Evolutionary conservation across 192 early-diverging fungal species (phyloP).

Genomic region (Coemansia umbellata): DNA sequence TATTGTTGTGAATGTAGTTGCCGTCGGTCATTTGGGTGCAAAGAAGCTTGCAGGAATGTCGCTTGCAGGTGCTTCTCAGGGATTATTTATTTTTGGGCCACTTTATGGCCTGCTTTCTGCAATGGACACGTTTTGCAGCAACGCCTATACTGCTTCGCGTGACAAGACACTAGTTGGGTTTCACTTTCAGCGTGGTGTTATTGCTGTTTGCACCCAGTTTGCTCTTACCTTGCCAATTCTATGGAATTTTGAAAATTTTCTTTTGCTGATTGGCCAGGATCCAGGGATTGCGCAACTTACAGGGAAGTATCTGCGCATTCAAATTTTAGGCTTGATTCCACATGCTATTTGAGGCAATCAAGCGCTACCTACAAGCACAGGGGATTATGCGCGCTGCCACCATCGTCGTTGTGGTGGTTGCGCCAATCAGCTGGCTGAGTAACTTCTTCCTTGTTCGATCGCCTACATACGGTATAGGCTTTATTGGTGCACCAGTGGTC

Average conservation of each 20-base stretch:
- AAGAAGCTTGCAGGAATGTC: conserved; percentile 60
- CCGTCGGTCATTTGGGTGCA: conserved; percentile 56
- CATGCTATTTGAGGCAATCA: conserved; percentile 73
- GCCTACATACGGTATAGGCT: conserved; percentile 60
- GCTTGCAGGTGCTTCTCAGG: conserved; percentile 55
- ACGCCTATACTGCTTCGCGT: conserved; percentile 58
- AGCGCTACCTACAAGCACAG: conserved; percentile 81
- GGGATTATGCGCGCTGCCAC: conserved; percentile 77
- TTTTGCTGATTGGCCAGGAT: conserved; percentile 69
- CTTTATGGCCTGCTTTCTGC: conserved; percentile 61
- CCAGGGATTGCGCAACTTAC: conserved; percentile 54
- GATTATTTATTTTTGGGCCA: conserved; percentile 29
- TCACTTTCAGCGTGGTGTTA: conserved; percentile 67
- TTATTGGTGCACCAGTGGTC: conserved; percentile 76
- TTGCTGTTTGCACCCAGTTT: conserved; percentile 64
- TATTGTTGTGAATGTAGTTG: conserved; percentile 57
- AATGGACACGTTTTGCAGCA: conserved; percentile 64
- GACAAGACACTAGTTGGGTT: conserved; percentile 59
- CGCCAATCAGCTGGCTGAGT: conserved; percentile 67
- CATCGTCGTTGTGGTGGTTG: conserved; percentile 60
- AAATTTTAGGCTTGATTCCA: conserved; percentile 68
- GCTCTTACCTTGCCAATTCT: conserved; percentile 67
- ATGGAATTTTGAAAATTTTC: conserved; percentile 62
- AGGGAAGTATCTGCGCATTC: conserved; percentile 60
- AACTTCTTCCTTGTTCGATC: conserved; percentile 77